Base-by-base conservation (phyloP, 2,329 filamentous ascomycete genomes). In the Penicillium olsonii region DNA sequence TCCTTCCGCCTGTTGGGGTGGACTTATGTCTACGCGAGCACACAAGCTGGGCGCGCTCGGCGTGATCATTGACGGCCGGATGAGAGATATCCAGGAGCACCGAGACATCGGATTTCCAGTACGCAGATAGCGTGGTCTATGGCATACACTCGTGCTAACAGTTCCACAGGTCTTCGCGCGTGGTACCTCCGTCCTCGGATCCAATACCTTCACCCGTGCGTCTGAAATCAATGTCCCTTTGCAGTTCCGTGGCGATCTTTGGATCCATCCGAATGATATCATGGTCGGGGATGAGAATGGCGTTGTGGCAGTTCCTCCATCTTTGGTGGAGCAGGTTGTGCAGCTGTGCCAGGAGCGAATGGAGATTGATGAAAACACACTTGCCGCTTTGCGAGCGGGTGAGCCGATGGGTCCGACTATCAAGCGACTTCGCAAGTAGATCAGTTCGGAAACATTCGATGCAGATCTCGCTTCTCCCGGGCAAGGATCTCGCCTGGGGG, bases 331-430 rank as follows among this genome's bases (percentile, higher is more conserved):
- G 34, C 52, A 55, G 26, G 44, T 50, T 11, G 43, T 56, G 8
- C 52, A 54, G 35, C 29, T 54, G 7, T 56, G 54, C 17, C 45
- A 54, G 38, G 54, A 51, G 39, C 48, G 54, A 0, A 50, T 54
- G 29, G 52, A 56, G n/a, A 56, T 56, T 29, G 54, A 56, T 37
- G 52, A 56, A 42, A 56, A 56, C 48, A 56, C 49, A 2, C 50
- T 56, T 48, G 38, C 43, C 24, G 54, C 52, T 17, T 46, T 56
- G 17, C 48, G 46, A 18, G 54, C 52, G 1, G 54, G 54, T 26
- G 54, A 56, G 10, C 33, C 49, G 15, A 48, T 54, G 52, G 54
- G 48, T 1, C 34, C 52, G 9, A 52, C 52, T 2, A 52, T 56
- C 14, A 35, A 56, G 31, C 45, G 52, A 18, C 35, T 50, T 22